Evolutionary conservation across 805 yeast species (phyloP), one percentile per base, ranked within the genome.

Genomic region (Saccharomyces jurei): DNA sequence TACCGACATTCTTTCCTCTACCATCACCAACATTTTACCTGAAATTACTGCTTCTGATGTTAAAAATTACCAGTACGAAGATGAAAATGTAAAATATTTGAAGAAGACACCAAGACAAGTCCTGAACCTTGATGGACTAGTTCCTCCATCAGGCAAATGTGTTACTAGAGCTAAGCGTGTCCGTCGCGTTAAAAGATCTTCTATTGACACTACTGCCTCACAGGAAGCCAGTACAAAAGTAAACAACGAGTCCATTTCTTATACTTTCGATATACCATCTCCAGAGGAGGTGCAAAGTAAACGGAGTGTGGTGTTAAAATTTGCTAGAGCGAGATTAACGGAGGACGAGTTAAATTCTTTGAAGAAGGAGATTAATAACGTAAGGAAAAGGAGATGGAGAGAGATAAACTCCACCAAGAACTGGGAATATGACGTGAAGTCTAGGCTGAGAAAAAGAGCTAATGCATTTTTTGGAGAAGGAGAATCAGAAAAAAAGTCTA

Each of bases 361-460:
- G 29, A 67, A 61, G 48, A 66, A 59, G 53, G 66, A 61, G 44
- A 53, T 68, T 28, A 64, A 63, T 47, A 68, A 63, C 22, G 71
- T 67, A 55, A 61, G 72, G 17, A 69, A 69, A 48, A 59, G 72
- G 50, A 68, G 64, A 51, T 69, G 73, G 73, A 64, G 73, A 53
- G 65, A 59, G 28, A 83, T 81, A 28, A 89, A 92, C 65, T 79
- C 81, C 8, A 85, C 85, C 56, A 77, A 94, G 59, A 91, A 91
- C 69, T 85, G 88, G 72, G 96, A 90, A 67, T 86, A 89, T 63
- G 98, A 92, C 65, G 74, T 92, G 53, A 77, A 96, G 52, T 81
- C 87, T 0, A 75, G 98, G 53, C 84, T 92, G 22, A 77, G 80
- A 58, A 85, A 84, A 59, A 75, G 94, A 46, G 97, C 97, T 0